Conservation (phyloP, 192 early-diverging fungal species). For the Podila verticillata region DNA sequence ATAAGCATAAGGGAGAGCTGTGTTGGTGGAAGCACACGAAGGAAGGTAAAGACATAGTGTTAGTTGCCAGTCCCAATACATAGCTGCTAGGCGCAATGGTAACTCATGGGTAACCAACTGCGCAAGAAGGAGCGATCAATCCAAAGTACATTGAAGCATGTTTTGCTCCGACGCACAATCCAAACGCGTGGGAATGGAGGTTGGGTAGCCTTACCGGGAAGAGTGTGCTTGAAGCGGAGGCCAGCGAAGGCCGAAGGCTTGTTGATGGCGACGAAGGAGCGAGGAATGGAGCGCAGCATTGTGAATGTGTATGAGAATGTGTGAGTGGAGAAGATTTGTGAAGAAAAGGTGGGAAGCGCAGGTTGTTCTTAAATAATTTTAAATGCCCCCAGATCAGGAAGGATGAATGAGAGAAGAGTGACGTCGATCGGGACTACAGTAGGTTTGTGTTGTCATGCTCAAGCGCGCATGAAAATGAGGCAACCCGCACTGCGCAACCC, state of each 20-base stretch:
- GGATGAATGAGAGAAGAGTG: too few species aligned
- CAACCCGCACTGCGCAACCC: too few species aligned
- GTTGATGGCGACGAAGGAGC: slow-evolving; percentile 25
- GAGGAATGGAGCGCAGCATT: slow-evolving; percentile 45
- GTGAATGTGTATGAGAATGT: neutral
- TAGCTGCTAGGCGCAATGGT: neutral
- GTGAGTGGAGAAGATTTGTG: neutral
- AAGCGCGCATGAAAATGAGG: too few species aligned
- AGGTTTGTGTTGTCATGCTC: too few species aligned
- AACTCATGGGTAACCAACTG: neutral
- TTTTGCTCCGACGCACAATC: neutral
- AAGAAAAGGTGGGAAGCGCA: too few species aligned
- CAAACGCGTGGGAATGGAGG: neutral
- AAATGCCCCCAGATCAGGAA: too few species aligned
- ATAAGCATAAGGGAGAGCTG: slow-evolving; percentile 49
- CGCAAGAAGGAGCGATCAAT: neutral
- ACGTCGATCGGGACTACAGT: too few species aligned
- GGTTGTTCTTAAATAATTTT: too few species aligned
- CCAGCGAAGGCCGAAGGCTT: slow-evolving; percentile 45
- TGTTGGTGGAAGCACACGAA: neutral
- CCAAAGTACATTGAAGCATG: neutral
- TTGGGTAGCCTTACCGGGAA: slow-evolving; percentile 19
- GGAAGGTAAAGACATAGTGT: neutral
- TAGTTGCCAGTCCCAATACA: neutral
- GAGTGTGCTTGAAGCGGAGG: slow-evolving; percentile 49